A percentile compares a stretch with the other conserved stretches of the same genome.
These are phyloP conservation scores for Withania somnifera DNA, from an alignment of 305 asterid genomes.

Conservation along the genomic window DNA sequence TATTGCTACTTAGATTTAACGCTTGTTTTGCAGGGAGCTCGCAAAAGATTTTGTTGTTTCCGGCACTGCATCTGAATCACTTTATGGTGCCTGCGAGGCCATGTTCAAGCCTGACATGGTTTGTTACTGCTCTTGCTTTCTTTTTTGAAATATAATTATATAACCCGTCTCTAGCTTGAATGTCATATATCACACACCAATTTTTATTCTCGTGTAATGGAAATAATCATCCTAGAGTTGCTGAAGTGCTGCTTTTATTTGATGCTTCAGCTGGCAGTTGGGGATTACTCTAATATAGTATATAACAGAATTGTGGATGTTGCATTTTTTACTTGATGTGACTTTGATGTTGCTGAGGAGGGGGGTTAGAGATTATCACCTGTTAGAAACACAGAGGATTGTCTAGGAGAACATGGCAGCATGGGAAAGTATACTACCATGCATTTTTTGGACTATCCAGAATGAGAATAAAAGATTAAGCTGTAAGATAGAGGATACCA, in stretches of 20 bases:
- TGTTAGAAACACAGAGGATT: background rate
- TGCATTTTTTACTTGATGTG: background rate
- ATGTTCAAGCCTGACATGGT: conserved; percentile 98
- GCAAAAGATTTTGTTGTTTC: conserved; percentile 99
- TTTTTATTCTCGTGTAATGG: background rate
- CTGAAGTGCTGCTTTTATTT: background rate
- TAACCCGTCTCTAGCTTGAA: background rate
- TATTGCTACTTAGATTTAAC: background rate
- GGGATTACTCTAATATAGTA: background rate
- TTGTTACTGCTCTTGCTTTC: conserved; percentile 11
- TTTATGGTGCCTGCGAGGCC: conserved; percentile 97
- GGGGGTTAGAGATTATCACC: background rate
- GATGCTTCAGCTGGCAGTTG: background rate
- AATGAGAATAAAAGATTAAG: background rate
- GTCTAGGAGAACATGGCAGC: background rate
- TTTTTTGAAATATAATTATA: background rate
- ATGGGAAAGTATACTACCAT: background rate
- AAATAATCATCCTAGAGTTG: background rate
- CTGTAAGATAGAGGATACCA: background rate
- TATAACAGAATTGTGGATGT: background rate
- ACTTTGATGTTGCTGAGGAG: background rate
- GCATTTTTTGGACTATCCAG: background rate
- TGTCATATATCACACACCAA: background rate
- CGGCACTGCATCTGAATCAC: conserved; percentile 94
- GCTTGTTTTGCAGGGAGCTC: conserved; percentile 59